phyloP scores from a whole-genome alignment of 305 asterid genomes.

The Solanum hybrid region DNA sequence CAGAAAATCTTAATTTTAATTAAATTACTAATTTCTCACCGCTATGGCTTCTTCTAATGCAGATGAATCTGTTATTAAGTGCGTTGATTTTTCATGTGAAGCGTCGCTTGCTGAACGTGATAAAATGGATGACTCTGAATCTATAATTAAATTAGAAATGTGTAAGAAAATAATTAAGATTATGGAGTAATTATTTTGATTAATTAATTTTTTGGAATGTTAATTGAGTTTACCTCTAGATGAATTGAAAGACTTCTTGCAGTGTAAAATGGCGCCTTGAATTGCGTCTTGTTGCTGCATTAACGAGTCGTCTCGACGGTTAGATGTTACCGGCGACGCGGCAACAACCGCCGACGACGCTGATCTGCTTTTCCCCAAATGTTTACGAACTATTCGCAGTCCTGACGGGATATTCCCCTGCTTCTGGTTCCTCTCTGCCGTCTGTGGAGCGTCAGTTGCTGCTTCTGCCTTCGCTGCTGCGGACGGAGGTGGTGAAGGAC shows the following conservation, averaged over 20 bases:
- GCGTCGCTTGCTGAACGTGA: conserved; percentile 63
- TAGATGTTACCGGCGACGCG: conserved; percentile 23
- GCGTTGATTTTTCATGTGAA: conserved; percentile 38
- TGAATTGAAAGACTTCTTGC: conserved; percentile 80
- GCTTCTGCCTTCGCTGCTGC: neutral
- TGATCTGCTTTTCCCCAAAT: conserved; percentile 49
- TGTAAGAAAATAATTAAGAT: neutral
- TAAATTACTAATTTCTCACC: neutral
- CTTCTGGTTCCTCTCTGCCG: conserved; percentile 1
- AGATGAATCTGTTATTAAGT: conserved; percentile 12
- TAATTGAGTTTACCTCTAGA: conserved; percentile 35
- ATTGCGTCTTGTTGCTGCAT: conserved; percentile 73
- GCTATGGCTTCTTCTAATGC: conserved; percentile 25
- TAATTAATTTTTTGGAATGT: neutral
- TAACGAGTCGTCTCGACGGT: conserved; percentile 67
- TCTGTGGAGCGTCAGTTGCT: neutral
- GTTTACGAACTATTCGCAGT: conserved; percentile 6
- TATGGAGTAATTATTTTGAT: neutral
- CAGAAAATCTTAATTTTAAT: neutral
- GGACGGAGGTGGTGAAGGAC: neutral
- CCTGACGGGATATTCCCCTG: conserved; percentile 48
- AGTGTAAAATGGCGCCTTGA: conserved; percentile 79
- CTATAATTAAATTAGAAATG: conserved; percentile 11
- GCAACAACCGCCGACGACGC: conserved; percentile 32
- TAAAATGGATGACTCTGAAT: conserved; percentile 34